phyloP scores from a whole-genome alignment of 352 stramenopile species.

The Phytophthora palmivora region DNA sequence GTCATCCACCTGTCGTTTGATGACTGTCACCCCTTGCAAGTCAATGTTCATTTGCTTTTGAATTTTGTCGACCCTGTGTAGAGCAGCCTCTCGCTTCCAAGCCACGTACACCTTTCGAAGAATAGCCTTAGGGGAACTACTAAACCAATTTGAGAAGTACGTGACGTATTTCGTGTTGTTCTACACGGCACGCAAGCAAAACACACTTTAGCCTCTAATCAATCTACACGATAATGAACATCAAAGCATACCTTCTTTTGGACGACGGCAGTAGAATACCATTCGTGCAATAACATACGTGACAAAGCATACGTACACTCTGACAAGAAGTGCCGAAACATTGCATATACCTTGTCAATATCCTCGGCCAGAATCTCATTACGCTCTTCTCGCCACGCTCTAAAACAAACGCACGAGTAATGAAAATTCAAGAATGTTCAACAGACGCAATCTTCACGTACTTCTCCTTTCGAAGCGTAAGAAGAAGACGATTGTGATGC shows the following conservation, averaged over 20 bases:
- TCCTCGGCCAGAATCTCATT: slow-evolving; percentile 67
- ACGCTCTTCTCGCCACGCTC: slow-evolving; percentile 50
- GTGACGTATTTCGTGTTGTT: slow-evolving; percentile 78
- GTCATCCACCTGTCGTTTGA: slow-evolving; percentile 68
- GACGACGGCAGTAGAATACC: slow-evolving; percentile 64
- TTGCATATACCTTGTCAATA: slow-evolving; percentile 63
- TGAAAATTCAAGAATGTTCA: background rate
- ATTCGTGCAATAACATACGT: slow-evolving; percentile 68
- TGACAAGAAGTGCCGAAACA: slow-evolving; percentile 57
- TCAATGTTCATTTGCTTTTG: slow-evolving; percentile 49
- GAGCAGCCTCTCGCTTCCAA: slow-evolving; percentile 54
- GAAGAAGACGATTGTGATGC: slow-evolving; percentile 60
- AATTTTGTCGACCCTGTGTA: slow-evolving; percentile 40
- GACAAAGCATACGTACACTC: slow-evolving; percentile 55
- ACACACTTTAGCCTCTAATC: background rate
- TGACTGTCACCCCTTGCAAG: slow-evolving; percentile 33
- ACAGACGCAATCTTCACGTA: slow-evolving; percentile 28
- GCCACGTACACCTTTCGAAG: slow-evolving; percentile 57
- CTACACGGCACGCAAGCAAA: slow-evolving; percentile 19
- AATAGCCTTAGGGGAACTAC: slow-evolving; percentile 56
- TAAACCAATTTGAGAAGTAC: slow-evolving; percentile 80
- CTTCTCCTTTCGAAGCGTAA: slow-evolving; percentile 58
- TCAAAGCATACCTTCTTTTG: slow-evolving; percentile 62
- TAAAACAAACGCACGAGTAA: background rate
- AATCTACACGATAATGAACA: background rate